Evolutionary conservation across 1,284 basidiomycete genomes (phyloP).

Genomic region (Amylostereum areolatum): DNA sequence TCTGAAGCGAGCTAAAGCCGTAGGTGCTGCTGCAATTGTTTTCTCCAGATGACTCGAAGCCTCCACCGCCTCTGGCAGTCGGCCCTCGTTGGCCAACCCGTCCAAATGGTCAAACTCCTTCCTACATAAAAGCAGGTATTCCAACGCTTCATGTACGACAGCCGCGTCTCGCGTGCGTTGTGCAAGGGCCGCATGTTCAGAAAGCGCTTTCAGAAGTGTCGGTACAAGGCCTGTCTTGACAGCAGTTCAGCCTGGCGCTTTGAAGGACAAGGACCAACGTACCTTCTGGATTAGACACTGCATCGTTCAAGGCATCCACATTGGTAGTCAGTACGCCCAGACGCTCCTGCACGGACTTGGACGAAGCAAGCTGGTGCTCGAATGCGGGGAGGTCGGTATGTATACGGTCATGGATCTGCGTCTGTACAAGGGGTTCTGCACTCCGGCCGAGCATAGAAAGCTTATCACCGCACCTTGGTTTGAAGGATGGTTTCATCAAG

Average conservation of each 20-base stretch:
- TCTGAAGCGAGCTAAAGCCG: conserved; percentile 45
- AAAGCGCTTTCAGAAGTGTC: conserved; percentile 43
- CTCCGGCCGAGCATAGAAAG: conserved; percentile 1
- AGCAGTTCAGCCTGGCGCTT: conserved; percentile 10
- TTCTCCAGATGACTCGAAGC: conserved; percentile 35
- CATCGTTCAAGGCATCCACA: conserved; percentile 43
- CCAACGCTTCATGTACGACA: conserved; percentile 41
- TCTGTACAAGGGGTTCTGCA: conserved; percentile 30
- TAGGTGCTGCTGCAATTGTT: conserved; percentile 42
- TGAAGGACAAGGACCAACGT: conserved; percentile 12
- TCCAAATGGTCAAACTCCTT: conserved; percentile 35
- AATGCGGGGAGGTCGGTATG: conserved; percentile 56
- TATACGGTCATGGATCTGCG: conserved; percentile 62
- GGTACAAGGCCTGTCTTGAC: conserved; percentile 62
- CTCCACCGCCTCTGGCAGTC: conserved; percentile 53
- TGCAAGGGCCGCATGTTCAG: conserved; percentile 50
- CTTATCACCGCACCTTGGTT: conserved; percentile 48
- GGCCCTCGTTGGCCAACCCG: conserved; percentile 43
- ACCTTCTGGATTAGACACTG: conserved; percentile 60
- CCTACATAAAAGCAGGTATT: conserved; percentile 47
- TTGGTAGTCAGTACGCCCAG: conserved; percentile 44
- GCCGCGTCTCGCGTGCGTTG: conserved; percentile 54
- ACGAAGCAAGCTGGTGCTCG: conserved; percentile 53
- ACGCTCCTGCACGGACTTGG: conserved; percentile 58
- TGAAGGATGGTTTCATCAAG: conserved; percentile 59